Evolutionary conservation across 1,139 yeast genomes (phyloP), one percentile per base, ranked within the genome.

Genomic region (Pichia terricola): DNA sequence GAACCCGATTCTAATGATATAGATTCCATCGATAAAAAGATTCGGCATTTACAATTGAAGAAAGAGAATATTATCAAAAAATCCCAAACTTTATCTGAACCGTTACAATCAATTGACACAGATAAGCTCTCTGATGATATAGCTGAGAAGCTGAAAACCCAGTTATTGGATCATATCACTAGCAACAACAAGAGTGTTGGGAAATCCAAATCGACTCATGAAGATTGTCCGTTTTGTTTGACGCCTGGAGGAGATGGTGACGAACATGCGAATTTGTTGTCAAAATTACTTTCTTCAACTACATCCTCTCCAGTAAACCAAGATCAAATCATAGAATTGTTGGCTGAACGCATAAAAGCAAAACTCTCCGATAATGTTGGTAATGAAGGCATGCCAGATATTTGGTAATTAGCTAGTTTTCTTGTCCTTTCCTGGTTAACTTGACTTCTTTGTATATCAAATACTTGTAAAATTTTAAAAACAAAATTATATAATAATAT

Each of bases 11-110:
- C 2, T 11, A 30, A n/a, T n/a, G 3, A 40, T 53, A 9, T 53
- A 8, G 50, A 53, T 16, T 32, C 38, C 10, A 16, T 45, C 6
- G 45, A 45, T 37, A 39, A 41, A 28, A 45, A 55, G 34, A 41
- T 56, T n/a, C 28, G 41, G 34, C 11, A 39, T 32, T 44, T 55
- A 35, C 44, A 50, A 9, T 11, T 39, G 4, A 53, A 53, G 33
- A 55, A 45, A 36, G 38, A 39, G 28, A 32, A 38, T 2, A 28
- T 55, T 5, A 39, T 45, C 4, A 11, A 40, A 8, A 37, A 35
- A 10, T 25, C 25, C n/a, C 38, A 26, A 35, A 45, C 31, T 45
- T 48, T 27, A 4, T 37, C 39, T 22, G 10, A 8, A 8, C 33
- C 33, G 33, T 8, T 8, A 8, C 33, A 1, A 30, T 3, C 11